phyloP scores from a whole-genome alignment of 345 rosid genomes.

The Schrenkiella parvula region DNA sequence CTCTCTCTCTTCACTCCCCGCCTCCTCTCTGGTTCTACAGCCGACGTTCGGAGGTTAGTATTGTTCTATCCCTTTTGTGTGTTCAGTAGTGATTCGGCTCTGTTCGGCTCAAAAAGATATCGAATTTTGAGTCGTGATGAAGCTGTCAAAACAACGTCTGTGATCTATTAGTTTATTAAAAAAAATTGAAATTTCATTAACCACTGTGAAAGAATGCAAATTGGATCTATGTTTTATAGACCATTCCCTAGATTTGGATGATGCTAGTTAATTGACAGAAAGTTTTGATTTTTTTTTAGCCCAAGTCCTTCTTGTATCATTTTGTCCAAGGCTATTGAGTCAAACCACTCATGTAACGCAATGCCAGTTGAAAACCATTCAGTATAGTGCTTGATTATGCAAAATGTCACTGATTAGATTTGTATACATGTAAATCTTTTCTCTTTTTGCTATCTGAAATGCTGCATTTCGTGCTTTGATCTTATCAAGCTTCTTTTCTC shows the following conservation, averaged over 20 bases:
- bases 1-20: background rate
- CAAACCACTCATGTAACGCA: background rate
- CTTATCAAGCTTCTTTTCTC: too few species aligned
- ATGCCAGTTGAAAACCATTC: background rate
- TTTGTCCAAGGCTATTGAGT: background rate
- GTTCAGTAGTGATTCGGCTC: background rate
- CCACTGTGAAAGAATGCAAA: background rate
- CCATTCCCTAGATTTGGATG: background rate
- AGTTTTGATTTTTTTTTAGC: background rate
- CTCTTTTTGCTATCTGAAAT: background rate
- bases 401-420: background rate
- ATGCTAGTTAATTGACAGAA: background rate
- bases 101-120: background rate
- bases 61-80: background rate
- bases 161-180: background rate
- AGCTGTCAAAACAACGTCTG: background rate
- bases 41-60: constrained; percentile 11
- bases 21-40: constrained; percentile 8
- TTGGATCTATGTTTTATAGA: background rate
- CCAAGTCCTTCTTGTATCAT: background rate
- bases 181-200: background rate
- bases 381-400: background rate
- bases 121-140: background rate
- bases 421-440: background rate
- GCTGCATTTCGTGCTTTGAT: background rate